Evolutionary conservation across 2,329 filamentous ascomycete species (phyloP), one percentile per base, ranked within the genome.

Genomic region (Arachnomyces sp.): DNA sequence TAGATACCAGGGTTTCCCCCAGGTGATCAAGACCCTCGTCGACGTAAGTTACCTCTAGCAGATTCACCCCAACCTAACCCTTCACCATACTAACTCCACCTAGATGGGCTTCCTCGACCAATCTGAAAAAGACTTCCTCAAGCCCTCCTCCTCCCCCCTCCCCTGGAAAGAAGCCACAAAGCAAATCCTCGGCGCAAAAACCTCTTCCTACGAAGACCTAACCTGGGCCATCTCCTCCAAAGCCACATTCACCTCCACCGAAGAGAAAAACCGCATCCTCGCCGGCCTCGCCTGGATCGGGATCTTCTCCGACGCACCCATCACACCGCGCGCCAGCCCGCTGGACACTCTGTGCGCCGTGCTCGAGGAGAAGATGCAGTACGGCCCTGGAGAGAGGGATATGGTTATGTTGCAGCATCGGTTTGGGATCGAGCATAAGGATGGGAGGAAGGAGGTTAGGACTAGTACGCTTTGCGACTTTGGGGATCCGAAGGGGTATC

Each of bases 341-440:
- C 76, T 94, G 16, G 89, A 94, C 64, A 90, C 84, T n/a, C 78
- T 94, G 30, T 94, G 88, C 68, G 86, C 85, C 25, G 84, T 80
- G 2, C 76, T 94, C 20, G 87, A 94, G 72, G 69, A 84, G 72
- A 94, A 93, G 79, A 93, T 94, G 85, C 77, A 84, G 65, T 94
- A 82, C 64, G 82, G 77, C 57, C 72, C 82, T 53, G 82, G 76
- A 45, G 87, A 94, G 77, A 81, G 88, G 44, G 88, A 94, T 64
- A 71, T 93, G 50, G 84, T 92, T 49, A 77, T 84, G 67, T 57
- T 71, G 28, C 68, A 71, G 53, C 68, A 71, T 55, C 67, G 63
- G 68, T 93, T 94, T 61, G 80, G 81, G 60, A 85, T 94, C 51
- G 84, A 92, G 72, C 71, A 82, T 66, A 80, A 81, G 65, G 83